A percentile compares a stretch with the other conserved stretches of the same genome.
phyloP scores from a whole-genome alignment of 257 asterid species.

The Petunia axillaris region DNA sequence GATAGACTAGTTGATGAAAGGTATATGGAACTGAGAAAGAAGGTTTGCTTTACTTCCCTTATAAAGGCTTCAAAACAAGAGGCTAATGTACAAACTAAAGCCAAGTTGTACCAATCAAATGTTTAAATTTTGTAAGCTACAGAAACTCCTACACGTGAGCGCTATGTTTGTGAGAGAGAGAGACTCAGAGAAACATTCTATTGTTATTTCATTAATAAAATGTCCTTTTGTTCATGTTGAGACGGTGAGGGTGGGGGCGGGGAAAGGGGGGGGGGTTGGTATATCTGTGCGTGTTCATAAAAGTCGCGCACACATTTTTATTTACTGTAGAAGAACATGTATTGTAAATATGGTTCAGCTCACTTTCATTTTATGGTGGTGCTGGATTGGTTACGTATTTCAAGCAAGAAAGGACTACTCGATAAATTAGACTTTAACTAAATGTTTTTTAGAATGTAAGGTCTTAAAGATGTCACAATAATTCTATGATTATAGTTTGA shows the following conservation, averaged over 20 bases:
- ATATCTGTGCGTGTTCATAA: neutral
- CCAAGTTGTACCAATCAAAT: constrained; percentile 44
- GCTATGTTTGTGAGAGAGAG: constrained; percentile 25
- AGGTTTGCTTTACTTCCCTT: constrained; percentile 31
- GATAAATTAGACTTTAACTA: no score
- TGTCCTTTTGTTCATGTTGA: neutral
- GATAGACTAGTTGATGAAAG: constrained; percentile 1
- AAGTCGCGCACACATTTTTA: neutral
- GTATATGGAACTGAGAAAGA: constrained; percentile 27
- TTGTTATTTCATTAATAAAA: neutral
- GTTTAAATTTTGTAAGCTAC: constrained; percentile 27
- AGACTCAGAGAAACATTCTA: constrained; percentile 16
- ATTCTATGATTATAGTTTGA: no score
- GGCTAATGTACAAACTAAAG: constrained; percentile 6
- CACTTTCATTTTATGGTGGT: no score
- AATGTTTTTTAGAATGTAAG: no score
- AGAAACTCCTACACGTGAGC: constrained; percentile 53
- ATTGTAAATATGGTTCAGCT: no score
- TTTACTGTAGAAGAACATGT: no score
- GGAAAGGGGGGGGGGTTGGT: neutral
- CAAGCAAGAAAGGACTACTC: no score
- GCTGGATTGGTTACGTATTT: no score
- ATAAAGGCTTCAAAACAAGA: constrained; percentile 40
- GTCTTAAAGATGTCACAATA: no score
- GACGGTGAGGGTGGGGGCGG: no score